Evolutionary conservation across 768 basidiomycete genomes (phyloP).

Genomic region (Pholiota conissans): DNA sequence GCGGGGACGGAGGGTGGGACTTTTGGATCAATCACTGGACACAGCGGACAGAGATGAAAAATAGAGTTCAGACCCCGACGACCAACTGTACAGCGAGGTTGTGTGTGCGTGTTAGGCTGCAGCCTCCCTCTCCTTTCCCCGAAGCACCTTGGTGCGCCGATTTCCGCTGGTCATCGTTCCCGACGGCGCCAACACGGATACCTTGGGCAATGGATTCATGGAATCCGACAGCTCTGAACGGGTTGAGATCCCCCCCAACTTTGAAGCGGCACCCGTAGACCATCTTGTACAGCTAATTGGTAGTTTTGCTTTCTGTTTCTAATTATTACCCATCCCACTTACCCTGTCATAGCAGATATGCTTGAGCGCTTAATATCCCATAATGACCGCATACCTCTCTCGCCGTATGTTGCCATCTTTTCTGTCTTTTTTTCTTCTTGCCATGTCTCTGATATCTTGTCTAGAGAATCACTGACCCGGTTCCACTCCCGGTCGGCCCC

Average conservation of each 20-base stretch:
- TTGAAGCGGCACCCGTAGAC: conserved; percentile 84
- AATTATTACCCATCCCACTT: conserved; percentile 5
- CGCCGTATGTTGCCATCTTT: conserved; percentile 54
- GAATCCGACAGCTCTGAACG: conserved; percentile 64
- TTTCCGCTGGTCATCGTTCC: conserved; percentile 5
- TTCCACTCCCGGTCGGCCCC: conserved; percentile 96
- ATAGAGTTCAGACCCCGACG: conserved; percentile 57
- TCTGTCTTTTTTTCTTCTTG: conserved; percentile 10
- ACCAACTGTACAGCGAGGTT: conserved; percentile 60
- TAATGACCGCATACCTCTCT: conserved; percentile 94
- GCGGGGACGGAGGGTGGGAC: conserved; percentile 29
- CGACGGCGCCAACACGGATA: conserved; percentile 27
- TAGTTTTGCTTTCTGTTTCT: conserved; percentile 29
- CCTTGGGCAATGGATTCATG: conserved; percentile 80
- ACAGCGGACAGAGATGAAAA: conserved; percentile 18
- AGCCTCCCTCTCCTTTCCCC: conserved; percentile 18
- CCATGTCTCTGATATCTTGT: conserved; percentile 19
- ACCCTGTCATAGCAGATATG: conserved; percentile 84
- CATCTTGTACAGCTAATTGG: conserved; percentile 87
- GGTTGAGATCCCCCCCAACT: conserved; percentile 80
- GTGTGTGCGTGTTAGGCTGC: conserved; percentile 38
- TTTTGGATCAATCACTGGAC: conserved; percentile 14
- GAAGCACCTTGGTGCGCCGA: conserved; percentile 7
- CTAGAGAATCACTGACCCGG: conserved; percentile 85
- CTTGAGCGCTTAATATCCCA: conserved; percentile 90